These are phyloP conservation scores for bread wheat (Triticum aestivum) DNA, from an alignment of 176 grass and related monocot genomes.

Conservation along the genomic window IWGSC_CS_RefSeq_v2.1 NC_057809.1:482356809-482357308, in stretches of 20 bases:
- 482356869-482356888: neutral
- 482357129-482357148: neutral
- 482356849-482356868: constrained; percentile 49
- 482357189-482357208: neutral
- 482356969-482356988: constrained; percentile 84
- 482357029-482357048: constrained; percentile 84
- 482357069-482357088: neutral
- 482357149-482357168: neutral
- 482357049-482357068: constrained; percentile 53
- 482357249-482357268: neutral
- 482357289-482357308: neutral
- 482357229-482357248: neutral
- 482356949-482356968: constrained; percentile 92
- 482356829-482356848: constrained; percentile 78
- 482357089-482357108: neutral
- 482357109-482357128: neutral
- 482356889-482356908: neutral
- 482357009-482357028: constrained; percentile 81
- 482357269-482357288: neutral
- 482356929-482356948: constrained; percentile 95
- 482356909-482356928: constrained; percentile 30
- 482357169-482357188: neutral
- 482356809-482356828: constrained; percentile 78
- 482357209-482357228: neutral
- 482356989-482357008: constrained; percentile 75